phyloP scores from a whole-genome alignment of 169 alveolate species.

The Plasmodium reichenowi region DNA sequence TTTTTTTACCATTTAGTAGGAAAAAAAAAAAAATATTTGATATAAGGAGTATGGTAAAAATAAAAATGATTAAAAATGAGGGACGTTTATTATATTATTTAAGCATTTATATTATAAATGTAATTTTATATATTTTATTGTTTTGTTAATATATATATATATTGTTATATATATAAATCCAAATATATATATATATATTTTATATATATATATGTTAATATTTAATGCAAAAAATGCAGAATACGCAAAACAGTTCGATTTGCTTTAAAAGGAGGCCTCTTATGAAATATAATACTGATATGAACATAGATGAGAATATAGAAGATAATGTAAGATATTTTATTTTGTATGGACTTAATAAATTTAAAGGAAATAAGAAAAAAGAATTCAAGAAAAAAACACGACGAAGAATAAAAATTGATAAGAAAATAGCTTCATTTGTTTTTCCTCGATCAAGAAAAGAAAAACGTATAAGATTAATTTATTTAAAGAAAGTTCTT shows the following conservation, averaged over 20 bases:
- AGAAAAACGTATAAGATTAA: constrained; percentile 65
- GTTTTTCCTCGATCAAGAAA: constrained; percentile 71
- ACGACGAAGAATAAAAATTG: constrained; percentile 74
- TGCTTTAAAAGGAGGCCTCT: constrained; percentile 46
- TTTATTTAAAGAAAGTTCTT: constrained; percentile 46
- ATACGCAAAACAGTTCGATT: constrained; percentile 29
- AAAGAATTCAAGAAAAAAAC: constrained; percentile 52
- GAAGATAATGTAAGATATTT: constrained; percentile 59
- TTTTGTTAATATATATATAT: not conserved
- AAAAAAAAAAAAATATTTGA: too few species aligned
- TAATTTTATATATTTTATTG: not conserved
- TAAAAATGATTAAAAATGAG: too few species aligned
- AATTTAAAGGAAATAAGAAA: constrained; percentile 31
- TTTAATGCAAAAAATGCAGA: too few species aligned
- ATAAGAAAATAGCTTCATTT: constrained; percentile 49
- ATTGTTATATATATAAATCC: too few species aligned
- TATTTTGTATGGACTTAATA: constrained; percentile 29
- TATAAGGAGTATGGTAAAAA: too few species aligned
- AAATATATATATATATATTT: not conserved
- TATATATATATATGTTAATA: not conserved
- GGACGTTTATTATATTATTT: too few species aligned
- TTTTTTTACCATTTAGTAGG: too few species aligned
- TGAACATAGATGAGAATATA: constrained; percentile 32
- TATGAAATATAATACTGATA: constrained; percentile 54
- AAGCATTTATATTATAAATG: too few species aligned